phyloP scores from a whole-genome alignment of 1,284 basidiomycete genomes.

The Xerocomus amazonicus region DNA sequence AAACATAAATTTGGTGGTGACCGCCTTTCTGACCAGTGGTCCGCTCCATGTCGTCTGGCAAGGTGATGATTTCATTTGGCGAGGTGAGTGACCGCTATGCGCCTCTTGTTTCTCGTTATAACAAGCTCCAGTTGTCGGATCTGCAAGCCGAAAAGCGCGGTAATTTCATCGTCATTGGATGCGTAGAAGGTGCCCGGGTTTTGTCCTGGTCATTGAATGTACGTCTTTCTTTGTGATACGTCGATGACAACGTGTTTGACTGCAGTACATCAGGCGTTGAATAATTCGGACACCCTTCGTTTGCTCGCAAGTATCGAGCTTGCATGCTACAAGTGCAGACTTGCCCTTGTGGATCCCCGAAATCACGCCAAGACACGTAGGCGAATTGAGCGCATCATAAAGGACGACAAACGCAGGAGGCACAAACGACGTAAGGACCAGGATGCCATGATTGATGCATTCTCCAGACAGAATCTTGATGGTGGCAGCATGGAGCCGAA shows the following conservation, averaged over 20 bases:
- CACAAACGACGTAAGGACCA: constrained; percentile 77
- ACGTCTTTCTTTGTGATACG: constrained; percentile 18
- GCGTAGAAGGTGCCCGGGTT: constrained; percentile 65
- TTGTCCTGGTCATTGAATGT: constrained; percentile 84
- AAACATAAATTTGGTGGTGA: constrained; percentile 10
- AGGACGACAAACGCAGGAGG: constrained; percentile 72
- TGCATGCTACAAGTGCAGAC: constrained; percentile 70
- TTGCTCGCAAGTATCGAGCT: constrained; percentile 77
- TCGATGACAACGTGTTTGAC: constrained; percentile 8
- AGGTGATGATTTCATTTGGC: constrained; percentile 64
- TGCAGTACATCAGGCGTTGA: constrained; percentile 53
- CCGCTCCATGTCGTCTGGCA: constrained; percentile 58
- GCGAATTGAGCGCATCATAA: constrained; percentile 70
- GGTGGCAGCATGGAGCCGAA: constrained; percentile 30
- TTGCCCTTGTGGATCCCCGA: constrained; percentile 60
- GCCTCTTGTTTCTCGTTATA: constrained; percentile 5
- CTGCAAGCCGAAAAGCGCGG: constrained; percentile 79
- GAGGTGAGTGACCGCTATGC: constrained; percentile 60
- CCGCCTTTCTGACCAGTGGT: constrained; percentile 48
- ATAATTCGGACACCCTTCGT: constrained; percentile 74
- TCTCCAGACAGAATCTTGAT: constrained; percentile 57
- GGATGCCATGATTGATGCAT: constrained; percentile 73
- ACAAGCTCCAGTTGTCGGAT: constrained; percentile 51
- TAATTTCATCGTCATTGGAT: constrained; percentile 77
- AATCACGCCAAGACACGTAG: constrained; percentile 59